A percentile compares a stretch with the other conserved stretches of the same genome.
phyloP scores from a whole-genome alignment of 441 rosid genomes.

The Eruca vesicaria region DNA sequence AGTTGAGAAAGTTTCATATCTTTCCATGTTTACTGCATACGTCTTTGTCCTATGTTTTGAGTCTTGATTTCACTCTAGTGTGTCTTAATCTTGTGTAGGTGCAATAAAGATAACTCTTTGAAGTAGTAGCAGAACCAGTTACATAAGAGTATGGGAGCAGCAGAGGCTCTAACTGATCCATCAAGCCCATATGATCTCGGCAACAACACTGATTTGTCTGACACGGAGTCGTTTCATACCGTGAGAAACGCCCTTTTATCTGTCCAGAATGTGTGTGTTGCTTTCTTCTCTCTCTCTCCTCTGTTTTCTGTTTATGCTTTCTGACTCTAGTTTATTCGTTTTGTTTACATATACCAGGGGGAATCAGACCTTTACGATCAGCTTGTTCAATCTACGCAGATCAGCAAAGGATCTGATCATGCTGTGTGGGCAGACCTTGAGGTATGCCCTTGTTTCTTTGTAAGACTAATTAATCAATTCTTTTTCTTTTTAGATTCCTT shows the following conservation, averaged over 20 bases:
- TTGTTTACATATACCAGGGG: slow-evolving; percentile 39
- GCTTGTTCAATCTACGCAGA: slow-evolving; percentile 66
- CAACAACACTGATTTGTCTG: slow-evolving; percentile 1
- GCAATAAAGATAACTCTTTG: neutral
- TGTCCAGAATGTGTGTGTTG: slow-evolving; percentile 41
- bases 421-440: slow-evolving; percentile 68
- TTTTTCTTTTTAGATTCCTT: neutral
- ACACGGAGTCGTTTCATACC: slow-evolving; percentile 37
- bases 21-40: neutral
- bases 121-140: neutral
- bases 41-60: neutral
- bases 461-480: neutral
- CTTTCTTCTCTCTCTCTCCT: neutral
- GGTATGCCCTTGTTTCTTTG: slow-evolving; percentile 3
- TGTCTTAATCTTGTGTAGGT: neutral
- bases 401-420: slow-evolving; percentile 36
- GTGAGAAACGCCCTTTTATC: slow-evolving; percentile 57
- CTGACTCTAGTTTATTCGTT: neutral
- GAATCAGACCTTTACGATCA: slow-evolving; percentile 50
- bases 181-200: slow-evolving; percentile 9
- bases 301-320: neutral
- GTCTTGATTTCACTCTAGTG: neutral
- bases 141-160: slow-evolving; percentile 36
- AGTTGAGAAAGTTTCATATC: neutral
- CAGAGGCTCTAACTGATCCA: slow-evolving; percentile 6